Conservation (phyloP, 1,284 basidiomycete species). For the Fomitopsis pinicola region DNA sequence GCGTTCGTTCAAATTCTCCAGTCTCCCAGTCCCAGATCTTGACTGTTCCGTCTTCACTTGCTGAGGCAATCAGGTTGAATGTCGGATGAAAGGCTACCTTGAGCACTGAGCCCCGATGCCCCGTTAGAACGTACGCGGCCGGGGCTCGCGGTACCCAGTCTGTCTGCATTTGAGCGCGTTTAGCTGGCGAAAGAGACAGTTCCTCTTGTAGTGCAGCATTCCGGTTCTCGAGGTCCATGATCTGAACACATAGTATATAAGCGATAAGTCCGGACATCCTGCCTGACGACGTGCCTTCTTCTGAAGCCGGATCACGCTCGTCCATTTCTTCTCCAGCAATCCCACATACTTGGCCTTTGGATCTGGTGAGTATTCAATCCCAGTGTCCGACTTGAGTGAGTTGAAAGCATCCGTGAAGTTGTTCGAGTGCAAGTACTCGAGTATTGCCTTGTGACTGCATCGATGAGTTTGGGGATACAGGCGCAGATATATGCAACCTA, state of each 20-base stretch:
- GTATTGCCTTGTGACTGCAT: slow-evolving; percentile 72
- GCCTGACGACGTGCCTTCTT: slow-evolving; percentile 57
- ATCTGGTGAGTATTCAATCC: slow-evolving; percentile 24
- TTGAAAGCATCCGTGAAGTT: slow-evolving; percentile 60
- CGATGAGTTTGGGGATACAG: slow-evolving; percentile 8
- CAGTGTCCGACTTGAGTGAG: slow-evolving; percentile 56
- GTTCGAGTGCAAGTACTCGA: slow-evolving; percentile 69
- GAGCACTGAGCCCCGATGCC: slow-evolving; percentile 62
- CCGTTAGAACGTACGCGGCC: slow-evolving; percentile 57
- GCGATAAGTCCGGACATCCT: neutral
- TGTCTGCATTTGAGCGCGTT: slow-evolving; percentile 34
- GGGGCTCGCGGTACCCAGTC: slow-evolving; percentile 71
- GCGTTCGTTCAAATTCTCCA: slow-evolving; percentile 73
- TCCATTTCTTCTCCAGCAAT: slow-evolving; percentile 81
- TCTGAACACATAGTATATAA: slow-evolving; percentile 34
- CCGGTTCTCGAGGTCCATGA: slow-evolving; percentile 70
- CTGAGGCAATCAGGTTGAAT: slow-evolving; percentile 64
- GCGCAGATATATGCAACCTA: slow-evolving; percentile 32
- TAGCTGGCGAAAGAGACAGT: slow-evolving; percentile 21
- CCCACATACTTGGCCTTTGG: slow-evolving; percentile 65
- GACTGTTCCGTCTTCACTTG: slow-evolving; percentile 69
- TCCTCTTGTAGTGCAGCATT: slow-evolving; percentile 60
- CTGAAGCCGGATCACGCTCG: slow-evolving; percentile 73
- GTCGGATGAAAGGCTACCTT: slow-evolving; percentile 70
- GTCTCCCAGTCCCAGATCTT: slow-evolving; percentile 86